Percentiles rank a stretch among this genome's conserved stretches.
Evolutionary conservation across 352 stramenopile genomes (phyloP).

Genomic region (Globisporangium rhizosaccharum): DNA sequence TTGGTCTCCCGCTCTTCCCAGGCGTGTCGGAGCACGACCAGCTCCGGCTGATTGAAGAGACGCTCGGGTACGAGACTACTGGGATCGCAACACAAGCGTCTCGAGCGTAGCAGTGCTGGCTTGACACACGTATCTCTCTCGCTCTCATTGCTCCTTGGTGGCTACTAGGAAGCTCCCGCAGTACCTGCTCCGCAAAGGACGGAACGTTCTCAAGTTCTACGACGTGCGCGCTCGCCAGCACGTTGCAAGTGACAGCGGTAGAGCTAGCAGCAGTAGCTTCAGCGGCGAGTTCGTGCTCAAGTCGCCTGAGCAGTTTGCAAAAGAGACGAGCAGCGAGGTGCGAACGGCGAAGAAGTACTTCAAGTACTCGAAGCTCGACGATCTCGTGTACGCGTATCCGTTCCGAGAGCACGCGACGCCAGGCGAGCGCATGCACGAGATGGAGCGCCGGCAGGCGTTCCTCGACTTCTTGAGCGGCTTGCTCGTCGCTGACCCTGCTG

Average conservation of each 20-base stretch:
- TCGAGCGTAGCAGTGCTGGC: not conserved
- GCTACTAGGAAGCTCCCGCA: conserved; percentile 20
- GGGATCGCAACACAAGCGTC: not conserved
- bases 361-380: conserved; percentile 37
- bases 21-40: conserved; percentile 93
- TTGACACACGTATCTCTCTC: not conserved
- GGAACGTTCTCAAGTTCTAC: conserved; percentile 44
- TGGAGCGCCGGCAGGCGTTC: conserved; percentile 25
- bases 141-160: not conserved
- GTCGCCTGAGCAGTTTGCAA: conserved; percentile 28
- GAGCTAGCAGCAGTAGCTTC: not conserved
- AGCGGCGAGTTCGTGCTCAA: conserved; percentile 28
- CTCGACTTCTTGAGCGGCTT: conserved; percentile 32
- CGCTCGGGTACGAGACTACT: conserved; percentile 43
- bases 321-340: conserved; percentile 24
- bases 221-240: conserved; percentile 18
- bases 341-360: conserved; percentile 46
- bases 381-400: conserved; percentile 40
- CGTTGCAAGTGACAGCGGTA: not conserved
- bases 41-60: conserved; percentile 88
- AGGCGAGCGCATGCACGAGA: conserved; percentile 9
- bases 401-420: conserved; percentile 18
- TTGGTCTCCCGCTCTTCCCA: conserved; percentile 92
- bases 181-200: conserved; percentile 24
- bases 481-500: conserved; percentile 24